Base-by-base conservation (phyloP, 129 eudicot species). In the Tanacetum coccineum region DNA sequence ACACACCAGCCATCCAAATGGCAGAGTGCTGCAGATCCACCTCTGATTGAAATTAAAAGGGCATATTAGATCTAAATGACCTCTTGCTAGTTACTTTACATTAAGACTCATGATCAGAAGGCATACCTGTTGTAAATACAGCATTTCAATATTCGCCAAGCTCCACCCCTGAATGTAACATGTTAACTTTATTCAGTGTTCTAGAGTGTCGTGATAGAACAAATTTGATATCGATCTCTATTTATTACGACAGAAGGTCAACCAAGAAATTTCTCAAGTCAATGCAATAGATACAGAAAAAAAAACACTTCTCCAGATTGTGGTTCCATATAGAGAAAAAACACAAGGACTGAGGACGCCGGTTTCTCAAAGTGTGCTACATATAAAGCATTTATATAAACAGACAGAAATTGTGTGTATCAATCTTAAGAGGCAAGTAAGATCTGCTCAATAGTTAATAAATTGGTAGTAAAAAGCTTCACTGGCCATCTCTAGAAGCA, bases 1-100 rank as follows among this genome's bases (percentile, higher is more conserved):
- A 93, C 53, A 89, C 87, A 40, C 99, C 95, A 71, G 95, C 83
- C 95, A 93, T 87, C 99, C 99, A 93, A 40, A 93, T 93, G 59
- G 95, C 95, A 28, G 99, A 84, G 80, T 93, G 95, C 62, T 84
- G 96, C 76, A 93, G 73, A 65, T 89, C 88, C 58, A 82, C 99
- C 82, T 93, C 99, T 93, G 95, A 73, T 47, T 40, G 42, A 22
- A 62, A 65, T 60, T 25, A 76, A 66, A 68, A 30, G 42, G 40
- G 66, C 10, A 62, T 61, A 72, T 47, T 25, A 67, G n/a, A 66
- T 50, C 18, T 13, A 61, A 36, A 20, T 25, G 45, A 56, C 56
- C 17, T 47, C 9, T 36, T 36, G 42, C 42, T 36, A 36, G 42
- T 36, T 36, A 36, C 42, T 36, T 36, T 36, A 36, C 46, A 66